Evolutionary conservation across 2,329 filamentous ascomycete genomes (phyloP).

Genomic region (Lecanoromycetidae sp.): DNA sequence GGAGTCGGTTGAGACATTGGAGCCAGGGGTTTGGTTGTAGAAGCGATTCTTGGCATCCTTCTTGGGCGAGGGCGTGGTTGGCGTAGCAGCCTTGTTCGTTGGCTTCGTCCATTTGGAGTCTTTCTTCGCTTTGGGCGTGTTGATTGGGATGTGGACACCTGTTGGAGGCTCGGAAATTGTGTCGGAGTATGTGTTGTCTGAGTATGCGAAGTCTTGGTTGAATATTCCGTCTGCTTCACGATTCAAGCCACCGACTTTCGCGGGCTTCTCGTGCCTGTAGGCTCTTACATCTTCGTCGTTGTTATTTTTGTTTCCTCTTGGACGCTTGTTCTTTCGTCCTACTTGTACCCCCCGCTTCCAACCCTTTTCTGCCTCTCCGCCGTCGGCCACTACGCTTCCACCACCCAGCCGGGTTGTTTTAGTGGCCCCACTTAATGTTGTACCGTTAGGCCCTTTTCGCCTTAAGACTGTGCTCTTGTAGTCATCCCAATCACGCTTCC

Average conservation of each 20-base stretch:
- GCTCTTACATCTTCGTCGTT: slow-evolving; percentile 54
- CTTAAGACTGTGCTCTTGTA: slow-evolving; percentile 92
- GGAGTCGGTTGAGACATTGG: slow-evolving; percentile 13
- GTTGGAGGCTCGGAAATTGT: neutral
- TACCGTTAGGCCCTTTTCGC: slow-evolving; percentile 79
- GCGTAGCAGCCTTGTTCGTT: neutral
- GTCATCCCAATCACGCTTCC: slow-evolving; percentile 85
- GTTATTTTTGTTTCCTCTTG: slow-evolving; percentile 21
- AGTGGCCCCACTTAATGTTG: slow-evolving; percentile 69
- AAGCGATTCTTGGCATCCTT: slow-evolving; percentile 6
- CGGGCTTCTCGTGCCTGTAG: slow-evolving; percentile 78
- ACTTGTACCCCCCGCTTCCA: slow-evolving; percentile 25
- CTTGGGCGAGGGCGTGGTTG: slow-evolving; percentile 10
- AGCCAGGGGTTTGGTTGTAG: slow-evolving; percentile 13
- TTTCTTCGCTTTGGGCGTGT: slow-evolving; percentile 5
- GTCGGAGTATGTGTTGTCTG: slow-evolving; percentile 25
- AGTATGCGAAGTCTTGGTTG: slow-evolving; percentile 66
- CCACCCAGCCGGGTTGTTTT: slow-evolving; percentile 75
- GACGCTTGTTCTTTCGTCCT: slow-evolving; percentile 26
- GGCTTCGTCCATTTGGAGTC: neutral
- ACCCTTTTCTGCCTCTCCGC: slow-evolving; percentile 20
- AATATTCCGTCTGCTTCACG: slow-evolving; percentile 63
- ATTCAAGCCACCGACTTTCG: slow-evolving; percentile 81
- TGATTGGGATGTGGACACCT: slow-evolving; percentile 10
- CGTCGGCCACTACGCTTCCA: slow-evolving; percentile 52